phyloP scores from a whole-genome alignment of 139 green algal species.

The Microglena sp. region DNA sequence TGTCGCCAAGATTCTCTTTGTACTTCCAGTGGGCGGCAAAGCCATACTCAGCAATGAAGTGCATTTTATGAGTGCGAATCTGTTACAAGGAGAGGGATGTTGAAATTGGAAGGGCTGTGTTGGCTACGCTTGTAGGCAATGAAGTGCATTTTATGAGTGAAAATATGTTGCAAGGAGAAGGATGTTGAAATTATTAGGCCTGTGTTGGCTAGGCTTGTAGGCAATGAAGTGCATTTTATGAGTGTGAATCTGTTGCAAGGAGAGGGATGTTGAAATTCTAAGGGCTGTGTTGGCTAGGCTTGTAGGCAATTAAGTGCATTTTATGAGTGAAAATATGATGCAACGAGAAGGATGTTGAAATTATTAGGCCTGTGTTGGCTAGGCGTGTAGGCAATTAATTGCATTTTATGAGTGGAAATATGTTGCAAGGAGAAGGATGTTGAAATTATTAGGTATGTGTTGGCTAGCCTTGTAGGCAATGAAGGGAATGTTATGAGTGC shows the following conservation, averaged over 20 bases:
- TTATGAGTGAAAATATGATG: slow-evolving; percentile 82
- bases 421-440: no score
- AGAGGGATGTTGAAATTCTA: no score
- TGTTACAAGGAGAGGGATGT: no score
- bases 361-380: no score
- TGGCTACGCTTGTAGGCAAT: slow-evolving; percentile 2
- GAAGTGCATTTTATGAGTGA: slow-evolving; percentile 56
- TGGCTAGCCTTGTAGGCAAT: no score
- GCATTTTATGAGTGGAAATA: slow-evolving; percentile 69
- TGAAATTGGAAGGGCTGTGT: no score
- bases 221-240: slow-evolving; percentile 40
- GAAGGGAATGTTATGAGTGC: no score
- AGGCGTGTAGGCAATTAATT: slow-evolving; percentile 11
- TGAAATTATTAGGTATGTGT: no score
- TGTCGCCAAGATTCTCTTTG: slow-evolving; percentile 66
- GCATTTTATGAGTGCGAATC: slow-evolving; percentile 86
- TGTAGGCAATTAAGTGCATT: slow-evolving; percentile 20
- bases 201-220: background rate
- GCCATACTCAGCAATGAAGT: slow-evolving; percentile 81
- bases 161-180: no score
- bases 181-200: no score
- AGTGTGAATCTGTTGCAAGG: slow-evolving; percentile 87
- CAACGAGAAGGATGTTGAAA: no score
- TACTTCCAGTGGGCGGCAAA: slow-evolving; percentile 91
- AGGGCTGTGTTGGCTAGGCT: no score